These are phyloP conservation scores for Haplographium delicatum DNA, from an alignment of 495 filamentous ascomycete species.

Conservation along the genomic window DNA sequence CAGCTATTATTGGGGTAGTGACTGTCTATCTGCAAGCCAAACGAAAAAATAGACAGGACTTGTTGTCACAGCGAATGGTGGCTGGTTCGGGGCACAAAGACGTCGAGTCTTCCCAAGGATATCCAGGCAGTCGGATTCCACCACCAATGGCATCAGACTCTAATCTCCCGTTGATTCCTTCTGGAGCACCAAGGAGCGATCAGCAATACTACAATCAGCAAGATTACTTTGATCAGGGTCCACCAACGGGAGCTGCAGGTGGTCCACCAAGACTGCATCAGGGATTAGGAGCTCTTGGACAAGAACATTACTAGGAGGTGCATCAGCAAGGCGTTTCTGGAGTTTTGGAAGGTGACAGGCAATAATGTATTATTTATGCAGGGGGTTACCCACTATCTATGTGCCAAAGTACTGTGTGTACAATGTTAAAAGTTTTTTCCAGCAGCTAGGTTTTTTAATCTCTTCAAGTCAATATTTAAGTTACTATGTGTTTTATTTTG, in stretches of 20 bases:
- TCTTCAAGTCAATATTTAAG: no score
- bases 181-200: slow-evolving; percentile 10
- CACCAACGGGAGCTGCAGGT: background rate
- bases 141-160: background rate
- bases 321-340: background rate
- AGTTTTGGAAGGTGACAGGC: no score
- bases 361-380: no score
- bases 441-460: no score
- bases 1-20: slow-evolving; percentile 29
- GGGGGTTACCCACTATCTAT: no score
- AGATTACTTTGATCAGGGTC: slow-evolving; percentile 7
- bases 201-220: slow-evolving; percentile 3
- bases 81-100: background rate
- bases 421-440: no score
- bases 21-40: slow-evolving; percentile 38
- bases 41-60: slow-evolving; percentile 24
- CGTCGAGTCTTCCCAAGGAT: background rate
- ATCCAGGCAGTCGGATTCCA: background rate
- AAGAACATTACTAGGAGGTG: background rate
- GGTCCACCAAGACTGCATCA: background rate
- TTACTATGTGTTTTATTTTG: no score
- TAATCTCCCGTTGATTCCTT: slow-evolving; percentile 14
- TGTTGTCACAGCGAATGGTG: background rate
- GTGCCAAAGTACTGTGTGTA: no score
- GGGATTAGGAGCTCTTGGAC: slow-evolving; percentile 8